Conservation (phyloP, 495 filamentous ascomycete species). For the Hypoxylon perforatum region DNA sequence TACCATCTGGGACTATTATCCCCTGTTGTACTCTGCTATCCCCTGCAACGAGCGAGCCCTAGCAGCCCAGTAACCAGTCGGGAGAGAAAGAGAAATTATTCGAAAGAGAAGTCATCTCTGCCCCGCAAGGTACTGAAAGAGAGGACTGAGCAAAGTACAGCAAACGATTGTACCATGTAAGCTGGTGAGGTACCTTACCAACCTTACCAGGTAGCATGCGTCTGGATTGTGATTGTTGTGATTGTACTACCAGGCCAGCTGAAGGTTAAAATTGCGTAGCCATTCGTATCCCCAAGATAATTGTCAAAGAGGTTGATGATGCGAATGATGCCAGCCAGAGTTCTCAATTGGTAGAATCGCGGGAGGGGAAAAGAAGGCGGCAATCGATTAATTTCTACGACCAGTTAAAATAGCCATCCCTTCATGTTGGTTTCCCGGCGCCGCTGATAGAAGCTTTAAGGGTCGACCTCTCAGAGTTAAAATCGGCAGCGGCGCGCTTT, state of each 20-base stretch:
- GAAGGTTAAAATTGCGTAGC: slow-evolving; percentile 21
- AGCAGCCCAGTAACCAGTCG: slow-evolving; percentile 7
- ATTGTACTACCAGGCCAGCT: slow-evolving; percentile 24
- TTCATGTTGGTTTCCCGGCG: slow-evolving; percentile 19
- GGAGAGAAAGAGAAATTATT: slow-evolving; percentile 10
- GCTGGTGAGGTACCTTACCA: too few species aligned
- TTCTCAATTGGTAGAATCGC: slow-evolving; percentile 1
- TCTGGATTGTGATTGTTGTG: slow-evolving; percentile 9
- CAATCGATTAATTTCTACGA: slow-evolving; percentile 16
- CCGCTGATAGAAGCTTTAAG: slow-evolving; percentile 7
- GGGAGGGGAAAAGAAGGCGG: slow-evolving; percentile 12
- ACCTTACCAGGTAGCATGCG: too few species aligned
- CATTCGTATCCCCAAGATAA: slow-evolving; percentile 26
- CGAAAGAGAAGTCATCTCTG: slow-evolving; percentile 2
- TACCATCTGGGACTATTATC: slow-evolving; percentile 16
- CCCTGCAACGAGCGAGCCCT: not conserved
- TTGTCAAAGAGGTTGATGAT: slow-evolving; percentile 10
- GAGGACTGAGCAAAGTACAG: slow-evolving; percentile 3
- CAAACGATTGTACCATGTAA: not conserved
- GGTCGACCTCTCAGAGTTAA: slow-evolving; percentile 31
- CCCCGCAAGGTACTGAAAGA: slow-evolving; percentile 8
- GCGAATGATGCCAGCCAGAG: slow-evolving; percentile 9
- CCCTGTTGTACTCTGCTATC: slow-evolving; percentile 16
- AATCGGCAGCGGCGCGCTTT: slow-evolving; percentile 20
- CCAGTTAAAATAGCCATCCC: slow-evolving; percentile 31